Conservation (phyloP, 23 red algal genomes). For the Pyropia haitanensis region DNA sequence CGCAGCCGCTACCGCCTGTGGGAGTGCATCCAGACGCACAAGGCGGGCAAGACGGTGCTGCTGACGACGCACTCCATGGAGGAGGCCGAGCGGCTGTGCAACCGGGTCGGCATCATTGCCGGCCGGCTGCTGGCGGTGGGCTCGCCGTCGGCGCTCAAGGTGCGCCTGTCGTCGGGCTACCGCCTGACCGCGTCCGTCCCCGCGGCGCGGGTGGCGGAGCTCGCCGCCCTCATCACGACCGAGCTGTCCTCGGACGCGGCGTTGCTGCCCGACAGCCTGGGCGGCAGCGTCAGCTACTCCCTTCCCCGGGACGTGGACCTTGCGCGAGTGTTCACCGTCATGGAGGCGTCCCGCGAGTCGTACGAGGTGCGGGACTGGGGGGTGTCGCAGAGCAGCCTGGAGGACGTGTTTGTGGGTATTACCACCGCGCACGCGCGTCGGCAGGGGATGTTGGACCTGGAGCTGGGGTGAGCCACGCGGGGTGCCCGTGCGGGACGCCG, state of each 20-base stretch:
- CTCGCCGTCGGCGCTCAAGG: slow-evolving; percentile 46
- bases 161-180: slow-evolving; percentile 64
- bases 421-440: slow-evolving; percentile 1
- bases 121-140: slow-evolving; percentile 60
- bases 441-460: too few relatives aligned
- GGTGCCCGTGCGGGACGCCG: too few relatives aligned
- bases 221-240: slow-evolving; percentile 19
- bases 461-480: too few relatives aligned
- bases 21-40: slow-evolving; percentile 52
- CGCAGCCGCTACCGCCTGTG: slow-evolving; percentile 63
- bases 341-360: slow-evolving; percentile 18
- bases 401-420: slow-evolving; percentile 82
- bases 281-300: slow-evolving; percentile 38
- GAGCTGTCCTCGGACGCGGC: slow-evolving; percentile 14
- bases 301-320: slow-evolving; percentile 45
- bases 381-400: slow-evolving; percentile 65
- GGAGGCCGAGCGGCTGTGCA: slow-evolving; percentile 72
- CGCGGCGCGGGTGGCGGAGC: slow-evolving; percentile 3
- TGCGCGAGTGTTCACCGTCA: slow-evolving; percentile 38
- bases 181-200: slow-evolving; percentile 47
- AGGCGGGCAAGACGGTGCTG: slow-evolving; percentile 56
- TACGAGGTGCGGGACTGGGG: slow-evolving; percentile 44
- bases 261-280: slow-evolving; percentile 20
- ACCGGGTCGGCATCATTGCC: slow-evolving; percentile 64
- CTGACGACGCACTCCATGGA: slow-evolving; percentile 93